Percentiles rank a stretch among this genome's conserved stretches.
phyloP scores from a whole-genome alignment of 352 stramenopile genomes.

The Phytophthora ohioensis region DNA sequence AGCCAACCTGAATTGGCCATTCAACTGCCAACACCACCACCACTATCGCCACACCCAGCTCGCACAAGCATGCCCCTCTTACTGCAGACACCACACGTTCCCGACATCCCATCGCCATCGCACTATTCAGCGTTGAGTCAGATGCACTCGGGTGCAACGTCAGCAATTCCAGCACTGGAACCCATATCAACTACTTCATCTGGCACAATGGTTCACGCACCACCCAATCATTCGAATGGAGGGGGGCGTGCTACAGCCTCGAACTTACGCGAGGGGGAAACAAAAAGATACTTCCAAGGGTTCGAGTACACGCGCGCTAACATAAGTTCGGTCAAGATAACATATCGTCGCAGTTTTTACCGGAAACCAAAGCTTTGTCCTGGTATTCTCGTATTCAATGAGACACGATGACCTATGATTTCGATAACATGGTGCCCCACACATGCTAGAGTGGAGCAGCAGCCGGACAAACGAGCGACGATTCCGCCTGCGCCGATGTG shows the following conservation, averaged over 20 bases:
- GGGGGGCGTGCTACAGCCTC: too few species aligned
- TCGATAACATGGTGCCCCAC: slow-evolving; percentile 1
- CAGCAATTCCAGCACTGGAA: too few species aligned
- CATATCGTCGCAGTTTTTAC: neutral
- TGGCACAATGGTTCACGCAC: too few species aligned
- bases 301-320: neutral
- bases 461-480: neutral
- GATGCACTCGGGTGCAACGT: too few species aligned
- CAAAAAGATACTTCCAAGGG: neutral
- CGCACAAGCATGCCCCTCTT: too few species aligned
- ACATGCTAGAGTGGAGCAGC: neutral
- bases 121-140: too few species aligned
- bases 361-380: neutral
- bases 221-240: too few species aligned
- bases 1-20: neutral
- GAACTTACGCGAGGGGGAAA: neutral
- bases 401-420: neutral
- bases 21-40: too few species aligned
- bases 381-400: neutral
- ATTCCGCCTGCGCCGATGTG: neutral
- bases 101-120: too few species aligned
- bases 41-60: too few species aligned
- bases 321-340: neutral
- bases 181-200: too few species aligned
- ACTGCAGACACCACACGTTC: too few species aligned